Conservation (phyloP, 2,329 filamentous ascomycete genomes). For the Niveomyces coronatus region DNA sequence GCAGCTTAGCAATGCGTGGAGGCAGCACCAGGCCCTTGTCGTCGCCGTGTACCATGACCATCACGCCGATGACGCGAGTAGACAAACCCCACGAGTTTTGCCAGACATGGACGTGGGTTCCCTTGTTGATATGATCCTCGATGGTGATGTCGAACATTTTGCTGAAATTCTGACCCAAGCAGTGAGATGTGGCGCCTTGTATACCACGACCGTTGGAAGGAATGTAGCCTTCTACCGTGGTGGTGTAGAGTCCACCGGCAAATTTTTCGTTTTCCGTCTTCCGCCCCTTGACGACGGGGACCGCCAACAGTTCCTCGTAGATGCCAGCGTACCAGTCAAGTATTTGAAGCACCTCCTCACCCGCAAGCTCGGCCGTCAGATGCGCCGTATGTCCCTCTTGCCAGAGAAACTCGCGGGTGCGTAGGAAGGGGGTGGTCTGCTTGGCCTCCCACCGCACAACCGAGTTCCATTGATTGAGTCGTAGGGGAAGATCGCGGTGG, state of each 20-base stretch:
- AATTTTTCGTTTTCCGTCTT: slow-evolving; percentile 99
- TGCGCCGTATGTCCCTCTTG: slow-evolving; percentile 93
- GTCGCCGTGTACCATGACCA: slow-evolving; percentile 97
- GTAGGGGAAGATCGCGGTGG: slow-evolving; percentile 86
- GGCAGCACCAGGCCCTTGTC: slow-evolving; percentile 92
- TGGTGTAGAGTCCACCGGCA: slow-evolving; percentile 91
- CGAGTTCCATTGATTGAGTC: slow-evolving; percentile 97
- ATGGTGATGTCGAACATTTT: slow-evolving; percentile 99
- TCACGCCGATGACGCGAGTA: slow-evolving; percentile 93
- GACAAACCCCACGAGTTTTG: slow-evolving; percentile 99
- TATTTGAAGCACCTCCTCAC: slow-evolving; percentile 82
- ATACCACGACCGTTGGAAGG: slow-evolving; percentile 92
- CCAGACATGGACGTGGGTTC: slow-evolving; percentile 79
- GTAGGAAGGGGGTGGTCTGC: slow-evolving; percentile 76
- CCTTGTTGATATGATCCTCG: slow-evolving; percentile 78
- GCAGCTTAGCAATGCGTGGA: slow-evolving; percentile 76
- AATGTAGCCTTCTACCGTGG: slow-evolving; percentile 94
- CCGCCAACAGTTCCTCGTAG: slow-evolving; percentile 87
- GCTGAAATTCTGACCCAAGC: slow-evolving; percentile 92
- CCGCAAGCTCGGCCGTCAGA: slow-evolving; percentile 71
- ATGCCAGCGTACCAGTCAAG: slow-evolving; percentile 86
- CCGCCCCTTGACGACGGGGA: slow-evolving; percentile 83
- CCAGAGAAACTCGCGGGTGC: slow-evolving; percentile 94
- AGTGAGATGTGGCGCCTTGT: slow-evolving; percentile 91
- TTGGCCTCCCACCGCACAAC: slow-evolving; percentile 93